Conservation (phyloP, 768 basidiomycete species). For the Mycena latifolia region DNA sequence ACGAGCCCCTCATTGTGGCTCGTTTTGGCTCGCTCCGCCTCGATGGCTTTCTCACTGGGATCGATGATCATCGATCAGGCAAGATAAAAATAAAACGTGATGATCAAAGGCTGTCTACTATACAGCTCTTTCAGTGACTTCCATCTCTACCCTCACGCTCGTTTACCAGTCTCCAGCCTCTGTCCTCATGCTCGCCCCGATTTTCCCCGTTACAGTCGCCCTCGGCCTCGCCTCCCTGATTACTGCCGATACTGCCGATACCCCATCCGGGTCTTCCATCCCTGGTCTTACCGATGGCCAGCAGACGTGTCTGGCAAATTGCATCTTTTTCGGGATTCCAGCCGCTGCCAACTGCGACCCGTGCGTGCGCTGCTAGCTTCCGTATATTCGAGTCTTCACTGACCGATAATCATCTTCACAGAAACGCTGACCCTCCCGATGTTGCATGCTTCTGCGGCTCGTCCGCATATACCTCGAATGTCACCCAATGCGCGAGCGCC, state of each 20-base stretch:
- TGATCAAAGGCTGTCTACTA: no score
- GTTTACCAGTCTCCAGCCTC: no score
- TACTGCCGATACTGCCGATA: neutral
- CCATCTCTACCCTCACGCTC: no score
- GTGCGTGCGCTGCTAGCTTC: no score
- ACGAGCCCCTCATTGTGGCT: no score
- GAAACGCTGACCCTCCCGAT: neutral
- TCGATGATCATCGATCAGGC: no score
- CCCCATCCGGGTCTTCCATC: neutral
- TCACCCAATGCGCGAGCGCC: constrained; percentile 15
- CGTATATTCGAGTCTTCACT: no score
- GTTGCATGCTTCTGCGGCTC: constrained; percentile 18
- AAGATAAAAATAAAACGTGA: no score
- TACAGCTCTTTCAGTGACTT: no score
- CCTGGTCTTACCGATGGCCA: constrained; percentile 9
- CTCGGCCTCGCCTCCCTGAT: neutral
- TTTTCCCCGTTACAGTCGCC: neutral
- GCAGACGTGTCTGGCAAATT: constrained; percentile 8
- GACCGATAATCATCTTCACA: no score
- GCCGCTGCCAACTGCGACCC: constrained; percentile 1
- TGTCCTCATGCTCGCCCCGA: neutral
- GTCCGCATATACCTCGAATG: constrained; percentile 2
- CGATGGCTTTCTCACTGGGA: no score
- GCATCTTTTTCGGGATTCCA: constrained; percentile 5
- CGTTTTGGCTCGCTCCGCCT: no score